Evolutionary conservation across 495 filamentous ascomycete genomes (phyloP), one percentile per base, ranked within the genome.

Genomic region (Penicillium desertorum): DNA sequence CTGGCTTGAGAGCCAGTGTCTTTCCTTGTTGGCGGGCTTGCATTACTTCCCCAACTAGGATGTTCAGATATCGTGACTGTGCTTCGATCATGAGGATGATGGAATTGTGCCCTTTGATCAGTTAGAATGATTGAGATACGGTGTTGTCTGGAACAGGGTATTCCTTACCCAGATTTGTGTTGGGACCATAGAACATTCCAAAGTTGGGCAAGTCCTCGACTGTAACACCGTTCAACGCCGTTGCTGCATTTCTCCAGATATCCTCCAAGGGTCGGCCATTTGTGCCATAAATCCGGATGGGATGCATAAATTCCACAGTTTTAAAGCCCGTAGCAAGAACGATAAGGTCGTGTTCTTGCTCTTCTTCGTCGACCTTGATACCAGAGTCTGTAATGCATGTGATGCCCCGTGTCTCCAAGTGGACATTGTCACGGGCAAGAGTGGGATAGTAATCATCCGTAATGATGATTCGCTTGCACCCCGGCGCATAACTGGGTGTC

Each of bases 41-140:
- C 3, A 79, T 62, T 2, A 83, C 65, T 41, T 65, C 64, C 8
- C 51, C 50, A 32, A 83, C 68, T 39, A 84, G 58, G 1, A 67
- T 65, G 54, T 76, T 79, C 56, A 85, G 66, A 58, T 83, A 85
- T 3, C 73, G 66, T 7, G 73, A 74, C 59, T 85, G 81, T 0
- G 80, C 76, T 61, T 86, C 83, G 56, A 85, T 85, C 81, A 83
- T 84, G 29, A 84, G 68, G 36, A 84, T 79, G 47, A 85, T 81
- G 47, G 73, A 77, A 48, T 79, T 83, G 58, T 83, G 80, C 0
- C 71, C 74, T 73, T 53, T 11, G 7, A 17, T 23, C n/a, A 12
- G 30, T 62, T 30, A 64, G 32, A 39, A 37, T 23, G 8, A 2
- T 22, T 22, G 4, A 22, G n/a, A 0, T 2, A 0, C n/a, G 5